phyloP scores from a whole-genome alignment of 148 eudicot genomes.

The Chenopodium quinoa region DNA sequence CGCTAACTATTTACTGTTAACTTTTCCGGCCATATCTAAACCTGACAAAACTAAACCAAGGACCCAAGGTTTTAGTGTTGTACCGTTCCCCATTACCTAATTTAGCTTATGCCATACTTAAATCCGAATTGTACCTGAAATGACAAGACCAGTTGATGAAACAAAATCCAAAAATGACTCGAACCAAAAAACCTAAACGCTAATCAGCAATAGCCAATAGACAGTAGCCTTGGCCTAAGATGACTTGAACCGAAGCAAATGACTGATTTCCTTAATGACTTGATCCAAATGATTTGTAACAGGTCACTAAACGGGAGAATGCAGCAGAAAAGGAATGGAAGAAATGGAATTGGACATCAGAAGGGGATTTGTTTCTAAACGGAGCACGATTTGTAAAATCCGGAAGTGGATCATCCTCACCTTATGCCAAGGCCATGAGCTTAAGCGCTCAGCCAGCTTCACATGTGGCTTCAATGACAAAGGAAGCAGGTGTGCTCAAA shows the following conservation, averaged over 20 bases:
- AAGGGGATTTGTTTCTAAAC: conserved; percentile 53
- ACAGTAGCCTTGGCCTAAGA: background rate
- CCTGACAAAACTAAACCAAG: background rate
- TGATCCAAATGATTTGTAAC: background rate
- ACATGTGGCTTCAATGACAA: conserved; percentile 40
- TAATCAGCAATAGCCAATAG: background rate
- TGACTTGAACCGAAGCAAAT: background rate
- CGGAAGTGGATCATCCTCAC: conserved; percentile 37
- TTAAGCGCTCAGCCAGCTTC: conserved; percentile 53
- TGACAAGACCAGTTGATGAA: too few species aligned
- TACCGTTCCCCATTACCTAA: too few species aligned
- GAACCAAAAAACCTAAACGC: background rate
- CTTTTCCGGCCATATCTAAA: background rate
- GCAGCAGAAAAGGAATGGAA: conserved; percentile 43
- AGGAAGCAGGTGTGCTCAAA: conserved; percentile 43
- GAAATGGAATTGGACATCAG: conserved; percentile 67
- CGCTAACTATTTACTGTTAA: background rate
- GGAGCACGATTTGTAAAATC: conserved; percentile 53
- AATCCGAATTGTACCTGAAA: background rate
- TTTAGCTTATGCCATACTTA: background rate
- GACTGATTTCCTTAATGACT: background rate
- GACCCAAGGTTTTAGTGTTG: too few species aligned
- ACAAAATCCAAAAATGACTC: too few species aligned
- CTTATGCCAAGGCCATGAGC: conserved; percentile 53
- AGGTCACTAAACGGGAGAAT: conserved; percentile 61